Evolutionary conservation across 768 basidiomycete genomes (phyloP).

Genomic region (Podaxis sp.): DNA sequence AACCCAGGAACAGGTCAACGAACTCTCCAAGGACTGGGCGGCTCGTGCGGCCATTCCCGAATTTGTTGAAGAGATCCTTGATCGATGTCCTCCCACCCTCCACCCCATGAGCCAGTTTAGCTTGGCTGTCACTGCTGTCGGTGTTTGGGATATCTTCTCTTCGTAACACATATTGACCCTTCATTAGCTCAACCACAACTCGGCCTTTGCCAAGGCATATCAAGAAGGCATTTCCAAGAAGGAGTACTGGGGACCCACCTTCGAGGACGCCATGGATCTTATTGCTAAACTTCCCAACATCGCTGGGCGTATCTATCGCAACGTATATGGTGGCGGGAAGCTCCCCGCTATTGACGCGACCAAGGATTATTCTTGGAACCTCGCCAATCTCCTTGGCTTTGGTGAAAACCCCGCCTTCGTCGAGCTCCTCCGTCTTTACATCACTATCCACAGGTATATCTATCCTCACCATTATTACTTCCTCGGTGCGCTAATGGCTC

Average conservation of each 20-base stretch:
- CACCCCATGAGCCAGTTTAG: slow-evolving; percentile 99
- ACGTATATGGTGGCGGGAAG: slow-evolving; percentile 87
- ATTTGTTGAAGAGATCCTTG: slow-evolving; percentile 95
- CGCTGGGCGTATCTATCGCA: slow-evolving; percentile 89
- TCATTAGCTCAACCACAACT: slow-evolving; percentile 84
- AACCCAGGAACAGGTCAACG: slow-evolving; percentile 82
- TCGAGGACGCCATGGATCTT: slow-evolving; percentile 87
- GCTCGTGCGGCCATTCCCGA: slow-evolving; percentile 87
- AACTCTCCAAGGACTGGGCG: slow-evolving; percentile 93
- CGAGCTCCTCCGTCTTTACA: slow-evolving; percentile 92
- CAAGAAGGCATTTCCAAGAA: slow-evolving; percentile 89
- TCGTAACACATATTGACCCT: slow-evolving; percentile 9
- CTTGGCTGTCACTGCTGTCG: slow-evolving; percentile 89
- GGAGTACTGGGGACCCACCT: slow-evolving; percentile 96
- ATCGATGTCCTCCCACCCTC: slow-evolving; percentile 88
- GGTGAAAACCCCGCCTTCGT: slow-evolving; percentile 86
- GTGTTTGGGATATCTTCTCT: slow-evolving; percentile 21
- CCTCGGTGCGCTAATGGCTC: slow-evolving; percentile 6
- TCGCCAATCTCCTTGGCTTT: slow-evolving; percentile 89
- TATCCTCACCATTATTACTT: not conserved
- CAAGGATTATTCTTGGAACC: slow-evolving; percentile 90
- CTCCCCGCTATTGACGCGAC: slow-evolving; percentile 77
- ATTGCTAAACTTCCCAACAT: slow-evolving; percentile 98
- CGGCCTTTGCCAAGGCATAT: slow-evolving; percentile 95
- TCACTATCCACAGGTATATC: slow-evolving; percentile 87